A percentile compares a stretch with the other conserved stretches of the same genome.
These are phyloP conservation scores for Pichia kluyveri DNA, from an alignment of 805 yeast species.

Conservation along the genomic window DNA sequence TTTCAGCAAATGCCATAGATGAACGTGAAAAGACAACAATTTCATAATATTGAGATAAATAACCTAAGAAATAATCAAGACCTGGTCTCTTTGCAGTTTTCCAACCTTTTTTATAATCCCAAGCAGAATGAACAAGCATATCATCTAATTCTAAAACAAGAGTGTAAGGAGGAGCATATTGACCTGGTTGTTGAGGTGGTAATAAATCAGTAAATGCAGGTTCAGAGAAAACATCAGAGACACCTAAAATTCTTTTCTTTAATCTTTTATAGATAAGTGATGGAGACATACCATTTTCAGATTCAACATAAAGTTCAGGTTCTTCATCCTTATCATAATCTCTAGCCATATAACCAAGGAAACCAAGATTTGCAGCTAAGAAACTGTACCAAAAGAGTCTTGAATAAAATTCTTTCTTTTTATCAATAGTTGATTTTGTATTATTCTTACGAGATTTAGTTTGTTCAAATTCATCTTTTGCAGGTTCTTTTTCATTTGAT, in stretches of 20 bases:
- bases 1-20: slow-evolving; percentile 78
- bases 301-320: slow-evolving; percentile 29
- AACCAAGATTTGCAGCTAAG: slow-evolving; percentile 45
- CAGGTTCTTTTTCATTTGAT: background rate
- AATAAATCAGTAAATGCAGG: slow-evolving; percentile 90
- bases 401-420: slow-evolving; percentile 76
- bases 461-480: slow-evolving; percentile 25
- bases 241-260: slow-evolving; percentile 59
- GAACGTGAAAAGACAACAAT: slow-evolving; percentile 84
- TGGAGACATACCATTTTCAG: slow-evolving; percentile 65
- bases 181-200: slow-evolving; percentile 87
- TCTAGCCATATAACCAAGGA: slow-evolving; percentile 61
- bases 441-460: slow-evolving; percentile 42
- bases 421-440: slow-evolving; percentile 59
- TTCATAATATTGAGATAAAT: slow-evolving; percentile 91
- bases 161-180: slow-evolving; percentile 87
- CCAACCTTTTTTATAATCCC: slow-evolving; percentile 94
- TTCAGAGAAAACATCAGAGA: slow-evolving; percentile 79
- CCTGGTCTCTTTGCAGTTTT: slow-evolving; percentile 99
- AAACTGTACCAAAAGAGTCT: slow-evolving; percentile 58
- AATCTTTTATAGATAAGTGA: slow-evolving; percentile 59
- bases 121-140: slow-evolving; percentile 78
- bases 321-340: slow-evolving; percentile 81
- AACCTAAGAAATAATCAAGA: slow-evolving; percentile 90
- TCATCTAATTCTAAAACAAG: slow-evolving; percentile 87